Evolutionary conservation across 2,329 filamentous ascomycete genomes (phyloP), one percentile per base, ranked within the genome.

Genomic region (Teratosphaeria zuluensis): DNA sequence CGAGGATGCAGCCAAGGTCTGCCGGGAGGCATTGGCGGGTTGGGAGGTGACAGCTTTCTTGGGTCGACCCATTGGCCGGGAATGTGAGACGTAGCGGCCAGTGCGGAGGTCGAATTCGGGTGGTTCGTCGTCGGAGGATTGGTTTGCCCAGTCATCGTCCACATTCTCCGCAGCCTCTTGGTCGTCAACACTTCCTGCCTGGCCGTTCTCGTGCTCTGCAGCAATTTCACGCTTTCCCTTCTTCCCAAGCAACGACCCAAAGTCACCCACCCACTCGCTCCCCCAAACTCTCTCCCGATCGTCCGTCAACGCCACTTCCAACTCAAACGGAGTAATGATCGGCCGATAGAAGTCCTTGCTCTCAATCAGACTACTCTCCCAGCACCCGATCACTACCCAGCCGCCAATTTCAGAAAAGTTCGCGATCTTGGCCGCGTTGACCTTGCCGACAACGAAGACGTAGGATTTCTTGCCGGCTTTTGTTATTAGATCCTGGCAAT

Each of bases 341-440:
- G 92, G 91, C 66, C 85, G 84, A 81, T 87, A 97, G 70, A 96
- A 95, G 6, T 88, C 89, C 59, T 89, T 88, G 63, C 91, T 90
- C 66, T 96, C 92, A 4, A 99, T 84, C 55, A 97, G 77, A 60
- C 89, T 90, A 72, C 92, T 96, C 76, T 99, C 94, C 94, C 94
- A 99, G 74, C 94, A 99, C 2, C 94, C 92, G 9, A 99, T 89
- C 0, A 97, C 91, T 0, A 97, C 91, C 94, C 94, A 99, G 16
- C 91, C 92, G 51, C 91, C 92, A 4, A 99, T 84, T 73, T 99
- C 94, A 59, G 88, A 84, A 75, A 99, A 99, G 74, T 99, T 99
- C 54, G 94, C 94, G 24, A 99, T 81, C 73, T 99, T 99, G 42
- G 92, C 92, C 0, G 92, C 87, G 69, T 97, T 99, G 30, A 99